Evolutionary conservation across 257 asterid species (phyloP), one percentile per base, ranked within the genome.

Genomic region (Haberlea rhodopensis): DNA sequence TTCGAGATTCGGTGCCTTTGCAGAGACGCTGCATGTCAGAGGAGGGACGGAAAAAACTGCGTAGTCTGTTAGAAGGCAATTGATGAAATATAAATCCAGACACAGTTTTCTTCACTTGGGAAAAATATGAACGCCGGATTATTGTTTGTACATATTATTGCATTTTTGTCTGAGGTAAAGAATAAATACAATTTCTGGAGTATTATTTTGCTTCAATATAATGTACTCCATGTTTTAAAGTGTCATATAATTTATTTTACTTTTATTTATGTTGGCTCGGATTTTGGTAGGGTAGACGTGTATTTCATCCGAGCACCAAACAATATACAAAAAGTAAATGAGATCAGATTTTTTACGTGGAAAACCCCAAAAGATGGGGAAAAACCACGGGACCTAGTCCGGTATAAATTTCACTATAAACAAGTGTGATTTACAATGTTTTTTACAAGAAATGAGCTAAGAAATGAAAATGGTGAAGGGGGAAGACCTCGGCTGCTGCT

Each of bases 11-110:
- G 5, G 72, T 67, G 59, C 70, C 87, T 62, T 58, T 74, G 48
- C 83, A 57, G 24, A 75, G 91, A 43, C 78, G 89, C 70, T 62
- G 77, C 75, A 78, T 90, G 90, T 85, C 96, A 0, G 90, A 85
- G 65, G 97, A 85, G 66, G 91, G 92, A 20, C 75, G 88, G 57
- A 76, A 65, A 66, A 90, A 74, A 79, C 68, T 87, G 71, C 82
- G 81, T 34, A 82, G 86, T 72, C 73, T 82, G 20, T 58, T 87
- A 45, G 85, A 85, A 73, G 78, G 84, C 67, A 76, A 81, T 71
- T 84, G 79, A 78, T 13, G 6, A 6, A 70, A 54, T 48, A 46
- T 18, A 64, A 7, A 34, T 6, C 27, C 15, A 31, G 43, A 28
- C 16, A 18, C 34, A 26, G 46, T 52, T 28, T 43, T 63, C 72